Evolutionary conservation across 352 stramenopile species (phyloP).

Genomic region (Globisporangium canariense): DNA sequence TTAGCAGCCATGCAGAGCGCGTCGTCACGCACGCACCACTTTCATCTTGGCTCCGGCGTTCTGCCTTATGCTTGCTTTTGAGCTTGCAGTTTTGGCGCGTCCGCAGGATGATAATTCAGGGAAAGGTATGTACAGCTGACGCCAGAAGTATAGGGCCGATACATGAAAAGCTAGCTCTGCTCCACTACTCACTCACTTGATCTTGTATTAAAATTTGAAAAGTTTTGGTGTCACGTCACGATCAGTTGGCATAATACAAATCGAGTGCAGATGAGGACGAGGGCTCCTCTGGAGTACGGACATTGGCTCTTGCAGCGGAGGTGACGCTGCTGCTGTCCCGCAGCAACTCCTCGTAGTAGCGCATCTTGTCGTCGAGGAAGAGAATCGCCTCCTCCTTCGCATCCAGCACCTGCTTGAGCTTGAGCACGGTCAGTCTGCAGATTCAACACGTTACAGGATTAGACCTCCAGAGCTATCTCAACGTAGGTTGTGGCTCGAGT

Average conservation of each 20-base stretch:
- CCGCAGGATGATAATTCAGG: no score
- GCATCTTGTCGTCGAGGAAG: slow-evolving; percentile 54
- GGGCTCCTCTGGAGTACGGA: not conserved
- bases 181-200: no score
- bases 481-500: not conserved
- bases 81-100: no score
- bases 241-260: not conserved
- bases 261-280: not conserved
- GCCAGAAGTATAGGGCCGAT: no score
- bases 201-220: no score
- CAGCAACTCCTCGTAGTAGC: slow-evolving; percentile 21
- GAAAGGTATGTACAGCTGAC: no score
- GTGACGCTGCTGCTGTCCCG: not conserved
- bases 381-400: slow-evolving; percentile 58
- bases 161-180: no score
- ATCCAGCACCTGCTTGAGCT: slow-evolving; percentile 51
- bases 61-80: not conserved
- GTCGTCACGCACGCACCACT: slow-evolving; percentile 1
- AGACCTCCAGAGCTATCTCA: not conserved
- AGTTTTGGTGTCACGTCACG: no score
- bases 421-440: slow-evolving; percentile 44
- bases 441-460: not conserved
- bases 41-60: slow-evolving; percentile 1
- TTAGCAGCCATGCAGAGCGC: not conserved
- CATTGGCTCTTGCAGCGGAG: not conserved